Base-by-base conservation (phyloP, 495 filamentous ascomycete genomes). In the Lentithecium fluviatile region DNA sequence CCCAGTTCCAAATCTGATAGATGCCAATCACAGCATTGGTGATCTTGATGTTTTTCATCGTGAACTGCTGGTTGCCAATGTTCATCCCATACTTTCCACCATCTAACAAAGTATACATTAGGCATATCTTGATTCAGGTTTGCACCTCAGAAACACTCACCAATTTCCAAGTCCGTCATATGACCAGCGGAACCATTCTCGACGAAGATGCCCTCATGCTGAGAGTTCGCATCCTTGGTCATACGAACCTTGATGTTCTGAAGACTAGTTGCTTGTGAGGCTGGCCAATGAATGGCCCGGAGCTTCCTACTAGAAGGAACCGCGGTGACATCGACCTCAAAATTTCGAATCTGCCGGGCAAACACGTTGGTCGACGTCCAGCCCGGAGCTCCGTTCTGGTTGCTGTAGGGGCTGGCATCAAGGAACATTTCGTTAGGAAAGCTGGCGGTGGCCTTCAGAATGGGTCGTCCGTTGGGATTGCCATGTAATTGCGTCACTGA, bases 21-120 rank as follows among this genome's bases (percentile, higher is more conserved):
- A 91, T 89, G 77, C 82, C 94, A 58, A 96, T 85, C 52, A 89
- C 90, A 21, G 92, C 96, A 68, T 91, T 80, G 76, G 89, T 94
- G 74, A 84, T 82, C 69, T 91, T 94, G 81, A 97, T 66, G 75
- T 97, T 97, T 60, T 92, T 88, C 54, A 87, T 91, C 6, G 93
- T 95, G 74, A 94, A 97, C 73, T 97, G 93, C 75, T 97, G 93
- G 75, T 89, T 96, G 51, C 93, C 93, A 13, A 95, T 80, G 78
- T 91, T 93, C 60, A 87, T 85, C 17, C 91, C 90, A 69, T 86
- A 89, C 58, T 82, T 81, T 66, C 93, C 93, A 56, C 93, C 93
- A 66, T 90, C 90, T n/a, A n/a, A n/a, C n/a, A n/a, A n/a, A n/a
- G n/a, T n/a, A n/a, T n/a, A n/a, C n/a, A n/a, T n/a, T n/a, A n/a